Percentiles rank a stretch among this genome's conserved stretches.
phyloP scores from a whole-genome alignment of 768 basidiomycete genomes.

The Chalciporus piperatus region DNA sequence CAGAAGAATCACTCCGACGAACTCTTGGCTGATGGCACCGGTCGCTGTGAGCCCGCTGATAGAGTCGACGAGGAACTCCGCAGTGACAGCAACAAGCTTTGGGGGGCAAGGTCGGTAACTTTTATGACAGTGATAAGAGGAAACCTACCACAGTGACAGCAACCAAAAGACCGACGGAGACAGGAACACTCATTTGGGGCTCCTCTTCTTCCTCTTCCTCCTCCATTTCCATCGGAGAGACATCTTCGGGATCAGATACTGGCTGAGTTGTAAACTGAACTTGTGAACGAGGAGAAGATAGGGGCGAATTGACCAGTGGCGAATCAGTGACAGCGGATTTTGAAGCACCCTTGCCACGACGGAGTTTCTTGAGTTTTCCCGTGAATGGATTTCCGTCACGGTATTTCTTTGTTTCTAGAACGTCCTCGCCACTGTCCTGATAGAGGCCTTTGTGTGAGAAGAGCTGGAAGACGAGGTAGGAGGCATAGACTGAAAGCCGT shows the following conservation, averaged over 20 bases:
- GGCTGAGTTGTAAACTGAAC: not conserved
- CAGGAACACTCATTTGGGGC: slow-evolving; percentile 50
- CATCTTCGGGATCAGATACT: slow-evolving; percentile 9
- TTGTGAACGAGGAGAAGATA: slow-evolving; percentile 7
- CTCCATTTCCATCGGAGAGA: not conserved
- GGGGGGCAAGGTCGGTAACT: not conserved
- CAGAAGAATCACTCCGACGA: slow-evolving; percentile 83
- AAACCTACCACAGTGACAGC: slow-evolving; percentile 59
- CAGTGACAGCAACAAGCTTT: slow-evolving; percentile 55
- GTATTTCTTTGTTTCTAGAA: slow-evolving; percentile 39
- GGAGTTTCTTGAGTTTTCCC: slow-evolving; percentile 14
- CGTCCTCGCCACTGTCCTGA: slow-evolving; percentile 40
- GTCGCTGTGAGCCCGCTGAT: slow-evolving; percentile 67
- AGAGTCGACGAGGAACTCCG: slow-evolving; percentile 73
- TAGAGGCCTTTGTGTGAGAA: slow-evolving; percentile 78
- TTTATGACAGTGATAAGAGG: not conserved
- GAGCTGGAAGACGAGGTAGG: slow-evolving; percentile 78
- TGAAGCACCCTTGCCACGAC: slow-evolving; percentile 8
- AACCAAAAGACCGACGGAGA: slow-evolving; percentile 53
- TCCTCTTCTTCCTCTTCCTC: slow-evolving; percentile 40
- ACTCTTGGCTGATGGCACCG: slow-evolving; percentile 67
- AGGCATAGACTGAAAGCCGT: slow-evolving; percentile 55
- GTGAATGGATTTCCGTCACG: slow-evolving; percentile 38
- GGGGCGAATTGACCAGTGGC: slow-evolving; percentile 4
- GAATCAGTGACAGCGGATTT: slow-evolving; percentile 3